Evolutionary conservation across 1,284 basidiomycete species (phyloP).

Genomic region (Exobasidium rhododendri): DNA sequence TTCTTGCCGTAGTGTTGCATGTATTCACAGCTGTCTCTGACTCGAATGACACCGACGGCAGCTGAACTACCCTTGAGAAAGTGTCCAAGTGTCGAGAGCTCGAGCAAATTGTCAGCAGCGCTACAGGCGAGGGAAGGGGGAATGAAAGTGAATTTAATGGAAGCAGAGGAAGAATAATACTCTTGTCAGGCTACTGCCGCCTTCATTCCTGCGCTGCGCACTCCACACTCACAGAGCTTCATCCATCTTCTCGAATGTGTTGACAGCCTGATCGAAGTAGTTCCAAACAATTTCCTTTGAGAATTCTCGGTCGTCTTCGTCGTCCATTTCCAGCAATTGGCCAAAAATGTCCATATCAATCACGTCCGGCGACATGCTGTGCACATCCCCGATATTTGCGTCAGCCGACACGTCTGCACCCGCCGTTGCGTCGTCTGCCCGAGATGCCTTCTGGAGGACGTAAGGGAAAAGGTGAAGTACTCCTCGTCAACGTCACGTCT

Average conservation of each 20-base stretch:
- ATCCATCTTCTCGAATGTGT: slow-evolving; percentile 77
- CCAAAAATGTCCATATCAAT: slow-evolving; percentile 76
- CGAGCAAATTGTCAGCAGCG: slow-evolving; percentile 61
- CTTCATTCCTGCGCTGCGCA: background rate
- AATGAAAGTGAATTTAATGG: background rate
- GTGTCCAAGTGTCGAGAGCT: slow-evolving; percentile 76
- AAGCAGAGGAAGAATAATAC: slow-evolving; percentile 5
- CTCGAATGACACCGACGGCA: slow-evolving; percentile 75
- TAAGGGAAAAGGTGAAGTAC: background rate
- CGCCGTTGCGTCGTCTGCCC: background rate
- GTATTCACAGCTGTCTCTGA: slow-evolving; percentile 77
- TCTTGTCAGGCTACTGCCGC: background rate
- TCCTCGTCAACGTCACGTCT: background rate
- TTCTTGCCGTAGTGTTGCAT: slow-evolving; percentile 76
- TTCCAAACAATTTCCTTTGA: slow-evolving; percentile 72
- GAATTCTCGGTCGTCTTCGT: slow-evolving; percentile 72
- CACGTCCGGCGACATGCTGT: slow-evolving; percentile 43
- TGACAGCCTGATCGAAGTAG: slow-evolving; percentile 65
- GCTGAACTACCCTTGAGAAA: slow-evolving; percentile 93
- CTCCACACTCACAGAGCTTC: slow-evolving; percentile 65
- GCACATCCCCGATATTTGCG: no score
- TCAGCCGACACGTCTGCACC: background rate
- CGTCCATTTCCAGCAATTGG: slow-evolving; percentile 87
- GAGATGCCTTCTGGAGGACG: background rate
- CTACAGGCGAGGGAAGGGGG: slow-evolving; percentile 16